Conservation (phyloP, 495 filamentous ascomycete species). For the Margaritispora aquatica region DNA sequence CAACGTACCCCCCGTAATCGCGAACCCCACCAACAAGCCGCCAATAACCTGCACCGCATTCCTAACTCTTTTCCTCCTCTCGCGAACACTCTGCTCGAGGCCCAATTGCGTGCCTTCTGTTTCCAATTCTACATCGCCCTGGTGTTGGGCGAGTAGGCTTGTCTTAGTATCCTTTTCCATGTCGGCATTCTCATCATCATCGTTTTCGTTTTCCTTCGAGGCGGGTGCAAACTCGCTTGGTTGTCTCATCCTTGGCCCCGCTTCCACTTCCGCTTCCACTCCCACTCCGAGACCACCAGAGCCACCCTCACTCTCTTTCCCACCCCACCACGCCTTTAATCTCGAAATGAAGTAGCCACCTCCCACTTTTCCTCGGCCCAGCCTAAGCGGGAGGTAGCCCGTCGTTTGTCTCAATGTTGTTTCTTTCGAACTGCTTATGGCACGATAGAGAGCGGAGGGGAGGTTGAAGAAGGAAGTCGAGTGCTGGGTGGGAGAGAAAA, state of each 20-base stretch:
- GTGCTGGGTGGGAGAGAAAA: not conserved
- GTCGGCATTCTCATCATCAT: not conserved
- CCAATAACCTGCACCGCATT: not conserved
- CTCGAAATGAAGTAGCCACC: too few species aligned
- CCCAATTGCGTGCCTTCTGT: too few species aligned
- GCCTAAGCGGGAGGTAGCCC: too few species aligned
- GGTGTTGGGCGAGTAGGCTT: too few species aligned
- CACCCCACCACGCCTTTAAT: not conserved
- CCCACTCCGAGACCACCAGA: not conserved
- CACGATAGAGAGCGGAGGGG: not conserved
- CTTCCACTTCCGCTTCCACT: not conserved
- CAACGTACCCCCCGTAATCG: not conserved
- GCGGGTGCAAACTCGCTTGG: too few species aligned
- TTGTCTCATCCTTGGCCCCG: too few species aligned
- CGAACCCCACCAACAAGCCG: not conserved
- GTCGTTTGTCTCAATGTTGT: too few species aligned
- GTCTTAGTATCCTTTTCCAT: not conserved
- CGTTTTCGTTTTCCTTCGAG: not conserved
- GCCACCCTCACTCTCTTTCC: not conserved
- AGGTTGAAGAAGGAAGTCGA: not conserved
- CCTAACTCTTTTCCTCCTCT: not conserved
- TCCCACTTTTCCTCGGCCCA: too few species aligned
- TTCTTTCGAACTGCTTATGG: not conserved
- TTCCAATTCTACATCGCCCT: too few species aligned
- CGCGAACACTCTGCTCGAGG: not conserved